phyloP scores from a whole-genome alignment of 1,139 yeast genomes.

The Yarrowia galli region DNA sequence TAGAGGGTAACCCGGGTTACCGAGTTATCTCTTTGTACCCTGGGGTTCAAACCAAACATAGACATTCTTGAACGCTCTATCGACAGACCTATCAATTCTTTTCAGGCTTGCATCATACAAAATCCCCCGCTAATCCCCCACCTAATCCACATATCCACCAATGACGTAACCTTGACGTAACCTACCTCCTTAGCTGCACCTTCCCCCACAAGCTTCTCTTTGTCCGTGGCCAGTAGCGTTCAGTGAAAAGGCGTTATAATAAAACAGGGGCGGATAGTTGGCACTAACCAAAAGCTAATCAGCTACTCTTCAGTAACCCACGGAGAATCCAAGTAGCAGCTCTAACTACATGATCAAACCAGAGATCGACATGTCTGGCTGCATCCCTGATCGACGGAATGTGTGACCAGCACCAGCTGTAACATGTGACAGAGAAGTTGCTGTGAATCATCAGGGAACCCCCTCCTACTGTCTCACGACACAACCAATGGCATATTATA shows the following conservation, averaged over 20 bases:
- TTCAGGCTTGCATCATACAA: no score
- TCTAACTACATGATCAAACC: not conserved
- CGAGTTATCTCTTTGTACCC: no score
- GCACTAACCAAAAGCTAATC: slow-evolving; percentile 27
- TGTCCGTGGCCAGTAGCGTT: slow-evolving; percentile 20
- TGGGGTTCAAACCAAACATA: no score
- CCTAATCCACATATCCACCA: no score
- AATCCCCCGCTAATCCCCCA: no score
- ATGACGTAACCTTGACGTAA: slow-evolving; percentile 24
- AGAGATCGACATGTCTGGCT: slow-evolving; percentile 9
- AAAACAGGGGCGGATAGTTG: slow-evolving; percentile 35
- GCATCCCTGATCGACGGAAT: slow-evolving; percentile 34
- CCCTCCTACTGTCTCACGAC: no score
- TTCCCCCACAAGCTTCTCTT: slow-evolving; percentile 32
- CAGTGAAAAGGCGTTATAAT: slow-evolving; percentile 13
- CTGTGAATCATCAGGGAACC: not conserved
- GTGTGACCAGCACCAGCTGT: not conserved
- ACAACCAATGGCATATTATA: not conserved
- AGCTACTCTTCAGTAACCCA: not conserved
- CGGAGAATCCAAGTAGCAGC: not conserved
- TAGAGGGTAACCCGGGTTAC: no score
- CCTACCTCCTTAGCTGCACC: slow-evolving; percentile 19
- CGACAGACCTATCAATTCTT: no score
- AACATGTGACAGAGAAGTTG: not conserved
- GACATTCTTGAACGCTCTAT: no score